Percentiles rank a stretch among this genome's conserved stretches.
These are phyloP conservation scores for Brachypodium distachyon DNA, from an alignment of 202 grass and related monocot species.

Conservation along the genomic window DNA sequence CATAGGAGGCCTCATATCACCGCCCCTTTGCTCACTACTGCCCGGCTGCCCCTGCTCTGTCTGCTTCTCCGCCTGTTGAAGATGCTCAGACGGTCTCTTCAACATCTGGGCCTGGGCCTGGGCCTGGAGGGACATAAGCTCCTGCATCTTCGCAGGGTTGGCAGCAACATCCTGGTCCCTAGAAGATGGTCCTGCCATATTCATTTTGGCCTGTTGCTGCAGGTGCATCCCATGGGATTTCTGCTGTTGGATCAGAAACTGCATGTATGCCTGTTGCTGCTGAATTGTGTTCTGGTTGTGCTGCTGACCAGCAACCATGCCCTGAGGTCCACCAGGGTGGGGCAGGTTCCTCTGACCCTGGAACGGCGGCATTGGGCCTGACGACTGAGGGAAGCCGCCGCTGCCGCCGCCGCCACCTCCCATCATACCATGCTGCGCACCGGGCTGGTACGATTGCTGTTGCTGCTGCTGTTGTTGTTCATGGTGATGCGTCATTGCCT, in stretches of 20 bases:
- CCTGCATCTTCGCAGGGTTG: conserved; percentile 73
- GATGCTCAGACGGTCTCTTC: conserved; percentile 42
- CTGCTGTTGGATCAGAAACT: conserved; percentile 69
- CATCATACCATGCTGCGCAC: conserved; percentile 37
- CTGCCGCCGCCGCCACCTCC: conserved; percentile 18
- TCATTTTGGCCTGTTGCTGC: conserved; percentile 59
- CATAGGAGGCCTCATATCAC: conserved; percentile 64
- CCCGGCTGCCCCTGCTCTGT: conserved; percentile 32
- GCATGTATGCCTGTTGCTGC: conserved; percentile 75
- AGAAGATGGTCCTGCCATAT: conserved; percentile 33
- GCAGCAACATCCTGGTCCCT: conserved; percentile 48
- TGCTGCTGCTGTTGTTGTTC: conserved; percentile 31
- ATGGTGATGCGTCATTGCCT: conserved; percentile 57
- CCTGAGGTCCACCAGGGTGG: conserved; percentile 23
- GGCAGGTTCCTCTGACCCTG: conserved; percentile 43
- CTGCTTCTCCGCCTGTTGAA: conserved; percentile 46
- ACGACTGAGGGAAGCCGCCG: conserved; percentile 37
- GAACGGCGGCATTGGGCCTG: conserved; percentile 18
- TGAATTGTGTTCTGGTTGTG: conserved; percentile 40
- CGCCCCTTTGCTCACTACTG: conserved; percentile 46
- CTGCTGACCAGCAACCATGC: conserved; percentile 25
- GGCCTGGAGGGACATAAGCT: conserved; percentile 61
- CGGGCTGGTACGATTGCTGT: conserved; percentile 39
- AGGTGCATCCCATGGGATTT: conserved; percentile 60
- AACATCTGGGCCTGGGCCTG: conserved; percentile 31